phyloP scores from a whole-genome alignment of 108 stramenopile genomes.

The Schizochytrium sp. region DNA sequence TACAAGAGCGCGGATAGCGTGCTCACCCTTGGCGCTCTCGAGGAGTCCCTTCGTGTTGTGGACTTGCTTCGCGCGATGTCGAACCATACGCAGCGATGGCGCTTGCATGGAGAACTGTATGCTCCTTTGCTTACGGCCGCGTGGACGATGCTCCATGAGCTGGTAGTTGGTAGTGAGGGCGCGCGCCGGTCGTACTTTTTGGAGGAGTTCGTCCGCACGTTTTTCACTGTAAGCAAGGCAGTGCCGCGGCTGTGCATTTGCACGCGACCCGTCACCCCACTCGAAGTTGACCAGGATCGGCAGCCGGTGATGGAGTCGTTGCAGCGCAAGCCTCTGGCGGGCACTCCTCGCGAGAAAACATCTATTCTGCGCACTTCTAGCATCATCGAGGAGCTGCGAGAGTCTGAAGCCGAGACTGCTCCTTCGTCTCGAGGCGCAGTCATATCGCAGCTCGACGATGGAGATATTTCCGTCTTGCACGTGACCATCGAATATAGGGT shows the following conservation, averaged over 20 bases:
- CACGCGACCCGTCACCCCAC: neutral
- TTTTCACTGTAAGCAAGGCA: neutral
- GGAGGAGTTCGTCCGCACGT: slow-evolving; percentile 5
- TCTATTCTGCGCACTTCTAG: neutral
- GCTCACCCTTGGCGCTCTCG: neutral
- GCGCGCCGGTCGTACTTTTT: slow-evolving; percentile 10
- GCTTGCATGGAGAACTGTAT: neutral
- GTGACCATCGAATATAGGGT: neutral
- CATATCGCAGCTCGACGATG: neutral
- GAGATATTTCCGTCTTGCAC: neutral
- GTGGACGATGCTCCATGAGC: neutral
- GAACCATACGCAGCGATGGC: neutral
- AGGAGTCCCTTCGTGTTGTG: neutral
- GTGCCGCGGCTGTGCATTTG: slow-evolving; percentile 1
- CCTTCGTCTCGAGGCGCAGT: neutral
- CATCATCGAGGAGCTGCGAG: neutral
- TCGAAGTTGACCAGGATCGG: neutral
- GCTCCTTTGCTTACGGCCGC: neutral
- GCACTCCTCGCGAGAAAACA: neutral
- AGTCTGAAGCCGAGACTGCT: neutral
- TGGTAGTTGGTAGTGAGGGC: neutral
- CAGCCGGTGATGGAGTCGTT: neutral
- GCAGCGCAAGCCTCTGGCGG: neutral
- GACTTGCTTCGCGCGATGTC: neutral
- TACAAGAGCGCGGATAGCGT: neutral